These are phyloP conservation scores for Boletellus emodensis DNA, from an alignment of 768 basidiomycete genomes.

Conservation along the genomic window DNA sequence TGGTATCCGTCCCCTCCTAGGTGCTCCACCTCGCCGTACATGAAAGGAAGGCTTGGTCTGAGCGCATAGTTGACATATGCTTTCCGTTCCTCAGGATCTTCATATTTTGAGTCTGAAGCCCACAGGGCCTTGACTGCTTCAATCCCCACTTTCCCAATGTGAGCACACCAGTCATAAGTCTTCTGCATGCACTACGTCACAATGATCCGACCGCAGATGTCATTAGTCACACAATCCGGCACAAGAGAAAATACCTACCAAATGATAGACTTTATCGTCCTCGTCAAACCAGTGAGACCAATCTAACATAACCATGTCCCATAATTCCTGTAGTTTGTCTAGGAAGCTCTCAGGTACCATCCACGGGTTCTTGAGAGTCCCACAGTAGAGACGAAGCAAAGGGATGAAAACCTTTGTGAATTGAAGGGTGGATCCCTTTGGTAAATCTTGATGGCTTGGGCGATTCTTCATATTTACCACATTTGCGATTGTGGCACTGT, in stretches of 20 bases:
- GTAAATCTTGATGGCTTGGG: not conserved
- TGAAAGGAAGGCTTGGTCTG: not conserved
- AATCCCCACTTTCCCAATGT: not conserved
- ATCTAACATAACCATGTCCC: not conserved
- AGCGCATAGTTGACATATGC: not conserved
- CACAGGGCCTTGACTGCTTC: not conserved
- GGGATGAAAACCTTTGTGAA: constrained; percentile 1
- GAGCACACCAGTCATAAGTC: too few relatives aligned
- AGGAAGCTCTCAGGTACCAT: not conserved
- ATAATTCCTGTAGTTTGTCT: not conserved
- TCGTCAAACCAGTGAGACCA: not conserved
- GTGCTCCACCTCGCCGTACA: not conserved
- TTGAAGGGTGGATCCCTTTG: not conserved
- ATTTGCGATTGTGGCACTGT: not conserved
- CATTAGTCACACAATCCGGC: too few relatives aligned
- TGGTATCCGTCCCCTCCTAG: not conserved
- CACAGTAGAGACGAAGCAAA: not conserved
- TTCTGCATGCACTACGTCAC: too few relatives aligned
- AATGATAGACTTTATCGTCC: not conserved
- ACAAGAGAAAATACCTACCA: too few relatives aligned
- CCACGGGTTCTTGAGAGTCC: not conserved
- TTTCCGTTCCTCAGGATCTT: not conserved
- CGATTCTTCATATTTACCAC: not conserved
- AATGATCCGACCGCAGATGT: too few relatives aligned
- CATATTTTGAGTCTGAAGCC: not conserved